Evolutionary conservation across 2,329 filamentous ascomycete species (phyloP), one percentile per base, ranked within the genome.

Genomic region (Exophiala spinifera): DNA sequence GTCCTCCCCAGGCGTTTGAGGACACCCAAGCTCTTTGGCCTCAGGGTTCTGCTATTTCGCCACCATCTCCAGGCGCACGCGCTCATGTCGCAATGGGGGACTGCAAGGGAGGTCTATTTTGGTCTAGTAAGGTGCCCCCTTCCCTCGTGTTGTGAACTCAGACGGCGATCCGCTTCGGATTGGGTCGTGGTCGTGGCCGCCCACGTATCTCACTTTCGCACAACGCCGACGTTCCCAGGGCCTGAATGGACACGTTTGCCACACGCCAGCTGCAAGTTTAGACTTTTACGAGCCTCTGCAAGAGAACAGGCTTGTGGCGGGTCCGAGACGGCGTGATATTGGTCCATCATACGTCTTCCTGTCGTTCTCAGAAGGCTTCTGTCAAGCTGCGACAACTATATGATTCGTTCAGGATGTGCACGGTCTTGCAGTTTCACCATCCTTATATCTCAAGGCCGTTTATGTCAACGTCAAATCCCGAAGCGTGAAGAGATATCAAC

Each of bases 101-200:
- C 49, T 52, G 49, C 54, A 56, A n/a, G 45, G 46, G 40, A 37
- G 46, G 49, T 53, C 49, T 44, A 46, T 44, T 49, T 46, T 46
- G 15, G 34, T 46, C 15, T 25, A 39, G 28, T 34, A 21, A 46
- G 45, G 49, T 20, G 36, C 19, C 44, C 39, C 54, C 46, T 56
- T 20, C 19, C 49, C 37, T 19, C n/a, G n/a, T n/a, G 31, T 48
- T 54, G 19, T 21, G 47, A 47, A 15, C 36, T 33, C 40, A 21
- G 31, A 19, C 43, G 46, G 43, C 46, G 34, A 49, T 49, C 46
- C 47, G 43, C 19, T 53, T 44, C 47, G 28, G 28, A 46, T 33
- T n/a, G 34, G 23, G 14, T 37, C 8, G 7, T 17, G 36, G 10
- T 23, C 20, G n/a, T n/a, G 8, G 36, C 46, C 13, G 54, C 48